These are phyloP conservation scores for Rhodosorus marinus DNA, from an alignment of 23 red algal genomes.

Conservation along the genomic window DNA sequence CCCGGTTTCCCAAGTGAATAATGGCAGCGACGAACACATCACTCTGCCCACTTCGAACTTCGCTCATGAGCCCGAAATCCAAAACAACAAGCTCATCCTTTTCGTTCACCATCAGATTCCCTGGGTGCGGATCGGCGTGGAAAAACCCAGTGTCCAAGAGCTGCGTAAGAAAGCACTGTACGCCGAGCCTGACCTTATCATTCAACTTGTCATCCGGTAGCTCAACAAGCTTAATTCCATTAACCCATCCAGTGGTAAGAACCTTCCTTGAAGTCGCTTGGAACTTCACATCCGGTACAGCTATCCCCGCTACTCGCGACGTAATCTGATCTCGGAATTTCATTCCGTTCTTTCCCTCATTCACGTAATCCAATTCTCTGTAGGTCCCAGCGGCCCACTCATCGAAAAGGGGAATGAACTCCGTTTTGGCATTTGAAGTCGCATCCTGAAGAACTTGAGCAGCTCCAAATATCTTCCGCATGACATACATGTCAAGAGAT, in stretches of 20 bases:
- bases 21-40: constrained; percentile 70
- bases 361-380: constrained; percentile 84
- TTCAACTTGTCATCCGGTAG: constrained; percentile 39
- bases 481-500: constrained; percentile 70
- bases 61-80: constrained; percentile 87
- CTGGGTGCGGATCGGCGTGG: constrained; percentile 85
- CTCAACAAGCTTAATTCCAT: constrained; percentile 57
- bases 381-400: constrained; percentile 88
- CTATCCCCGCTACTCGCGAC: constrained; percentile 16
- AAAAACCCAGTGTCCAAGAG: constrained; percentile 69
- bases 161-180: constrained; percentile 83
- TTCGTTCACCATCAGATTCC: constrained; percentile 42
- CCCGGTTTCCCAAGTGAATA: constrained; percentile 88
- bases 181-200: constrained; percentile 34
- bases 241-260: constrained; percentile 83
- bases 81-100: constrained; percentile 64
- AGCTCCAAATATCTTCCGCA: constrained; percentile 35
- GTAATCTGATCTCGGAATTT: constrained; percentile 35
- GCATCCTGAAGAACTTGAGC: constrained; percentile 35
- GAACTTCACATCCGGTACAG: constrained; percentile 59
- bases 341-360: constrained; percentile 59
- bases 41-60: constrained; percentile 54
- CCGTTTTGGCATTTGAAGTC: constrained; percentile 26
- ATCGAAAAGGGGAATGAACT: constrained; percentile 44
- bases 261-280: constrained; percentile 62